Evolutionary conservation across 306 rosid species (phyloP), one percentile per base, ranked within the genome.

Genomic region (Lathyrus aphaca): DNA sequence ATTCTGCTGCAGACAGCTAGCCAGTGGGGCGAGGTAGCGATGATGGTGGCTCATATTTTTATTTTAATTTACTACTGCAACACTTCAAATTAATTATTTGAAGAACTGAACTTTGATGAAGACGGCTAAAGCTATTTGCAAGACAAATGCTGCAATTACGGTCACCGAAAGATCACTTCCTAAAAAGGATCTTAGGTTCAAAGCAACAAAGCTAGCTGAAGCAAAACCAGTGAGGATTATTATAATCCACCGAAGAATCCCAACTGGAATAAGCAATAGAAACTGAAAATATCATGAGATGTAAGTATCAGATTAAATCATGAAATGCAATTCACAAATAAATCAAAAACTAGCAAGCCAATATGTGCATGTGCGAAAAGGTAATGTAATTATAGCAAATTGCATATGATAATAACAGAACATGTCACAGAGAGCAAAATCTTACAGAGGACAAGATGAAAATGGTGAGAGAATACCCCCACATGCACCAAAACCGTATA

Each of bases 71-170:
- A 68, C 44, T 45, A 60, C 68, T 54, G 58, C 69, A 4, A 25
- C 1, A 25, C 67, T 62, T 37, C 57, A 62, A 61, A 44, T 86
- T 89, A 94, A 17, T 50, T 53, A 53, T 21, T 11, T 87, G 75
- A 94, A 94, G 96, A 94, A 94, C 95, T 86, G 87, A 74, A 84
- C 96, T 85, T 94, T 94, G 79, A 94, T 82, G 87, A 94, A 94
- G 83, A 91, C 62, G 23, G 97, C 95, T 85, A 94, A 79, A 64
- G 86, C 92, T 69, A 94, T 69, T 87, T 94, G 97, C 89, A 94
- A 83, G 76, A 63, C 57, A 70, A 87, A 91, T 75, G 99, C 97
- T 1, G 97, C 95, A 29, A 86, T 19, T 55, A 84, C 16, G 16
- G 88, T 70, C 71, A 89, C 16, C 8, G 94, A 73, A 68, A 94